Evolutionary conservation across 176 grass and related monocot genomes (phyloP), one percentile per base, ranked within the genome.

Genomic region (Themeda triandra): DNA sequence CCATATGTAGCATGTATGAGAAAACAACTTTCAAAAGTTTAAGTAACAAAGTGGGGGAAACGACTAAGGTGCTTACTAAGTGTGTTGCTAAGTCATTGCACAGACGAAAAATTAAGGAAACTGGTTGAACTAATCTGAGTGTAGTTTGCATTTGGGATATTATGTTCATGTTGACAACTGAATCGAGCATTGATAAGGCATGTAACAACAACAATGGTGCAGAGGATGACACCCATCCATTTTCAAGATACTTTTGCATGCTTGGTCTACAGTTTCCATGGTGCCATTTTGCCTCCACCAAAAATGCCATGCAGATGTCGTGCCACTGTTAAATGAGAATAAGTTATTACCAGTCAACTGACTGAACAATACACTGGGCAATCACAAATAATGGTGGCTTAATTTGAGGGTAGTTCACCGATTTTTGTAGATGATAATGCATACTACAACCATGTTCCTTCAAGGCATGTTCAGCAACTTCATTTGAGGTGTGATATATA

Each of bases 281-380:
- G 35, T 90, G 75, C 91, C 87, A 93, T 19, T 87, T 93, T 42
- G 91, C 87, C 65, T 90, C 91, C 69, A 81, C 49, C 30, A 88
- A 62, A 65, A 37, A 87, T 10, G 85, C 23, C 30, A 46, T 53
- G 29, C 65, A 81, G 6, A 87, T 13, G 49, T 90, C 85, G 24
- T 53, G 31, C 91, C 91, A 92, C 87, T 92, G 33, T 36, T 70
- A 40, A 49, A 49, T 60, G 5, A 11, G 13, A 35, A 24, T 23
- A 13, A 19, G 4, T 51, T 31, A 18, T 51, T 31, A 18, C 2
- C 1, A n/a, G 10, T 18, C 21, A 19, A 17, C 3, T 44, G 28
- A 63, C 32, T 18, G 13, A 39, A 69, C 54, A 70, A 70, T 13
- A 11, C 21, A n/a, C 5, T 70, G 12, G 23, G 5, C 6, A 9